Evolutionary conservation across 139 green algal species (phyloP).

Genomic region (Raphidocelis subcapitata): DNA sequence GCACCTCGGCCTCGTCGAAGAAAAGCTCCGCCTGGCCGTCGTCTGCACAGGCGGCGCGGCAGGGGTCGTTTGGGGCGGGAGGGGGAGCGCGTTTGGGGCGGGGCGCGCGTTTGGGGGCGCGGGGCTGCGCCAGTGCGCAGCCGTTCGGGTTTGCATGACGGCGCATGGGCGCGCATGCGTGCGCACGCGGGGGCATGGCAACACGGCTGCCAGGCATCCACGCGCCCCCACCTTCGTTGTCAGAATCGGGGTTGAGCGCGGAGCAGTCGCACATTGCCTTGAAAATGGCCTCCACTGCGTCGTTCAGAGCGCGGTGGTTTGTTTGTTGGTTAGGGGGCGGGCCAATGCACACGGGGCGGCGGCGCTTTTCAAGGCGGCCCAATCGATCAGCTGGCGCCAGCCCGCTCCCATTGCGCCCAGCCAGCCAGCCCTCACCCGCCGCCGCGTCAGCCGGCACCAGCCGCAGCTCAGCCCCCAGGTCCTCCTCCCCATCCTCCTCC

Average conservation of each 20-base stretch:
- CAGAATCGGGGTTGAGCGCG: slow-evolving; percentile 50
- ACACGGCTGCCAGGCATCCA: no score
- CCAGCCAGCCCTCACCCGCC: slow-evolving; percentile 19
- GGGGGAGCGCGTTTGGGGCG: no score
- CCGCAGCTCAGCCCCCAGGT: slow-evolving; percentile 32
- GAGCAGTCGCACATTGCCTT: slow-evolving; percentile 49
- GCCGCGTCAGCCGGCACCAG: slow-evolving; percentile 35
- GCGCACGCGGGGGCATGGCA: no score
- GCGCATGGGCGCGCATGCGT: no score
- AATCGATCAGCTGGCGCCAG: background rate
- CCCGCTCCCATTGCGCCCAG: background rate
- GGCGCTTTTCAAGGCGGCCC: background rate
- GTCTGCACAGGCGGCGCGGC: background rate
- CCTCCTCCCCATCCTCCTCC: slow-evolving; percentile 20
- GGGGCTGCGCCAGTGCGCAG: no score
- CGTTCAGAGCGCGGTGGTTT: background rate
- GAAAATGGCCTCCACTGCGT: slow-evolving; percentile 45
- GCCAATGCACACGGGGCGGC: background rate
- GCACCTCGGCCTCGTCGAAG: slow-evolving; percentile 54
- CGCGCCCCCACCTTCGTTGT: slow-evolving; percentile 20
- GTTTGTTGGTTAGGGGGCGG: background rate
- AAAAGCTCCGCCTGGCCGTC: slow-evolving; percentile 38
- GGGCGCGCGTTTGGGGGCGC: no score
- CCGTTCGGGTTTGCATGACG: no score
- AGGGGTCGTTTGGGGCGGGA: background rate